These are phyloP conservation scores for Paramecium tetraurelia DNA, from an alignment of 73 alveolate genomes.

Conservation along the genomic window DNA sequence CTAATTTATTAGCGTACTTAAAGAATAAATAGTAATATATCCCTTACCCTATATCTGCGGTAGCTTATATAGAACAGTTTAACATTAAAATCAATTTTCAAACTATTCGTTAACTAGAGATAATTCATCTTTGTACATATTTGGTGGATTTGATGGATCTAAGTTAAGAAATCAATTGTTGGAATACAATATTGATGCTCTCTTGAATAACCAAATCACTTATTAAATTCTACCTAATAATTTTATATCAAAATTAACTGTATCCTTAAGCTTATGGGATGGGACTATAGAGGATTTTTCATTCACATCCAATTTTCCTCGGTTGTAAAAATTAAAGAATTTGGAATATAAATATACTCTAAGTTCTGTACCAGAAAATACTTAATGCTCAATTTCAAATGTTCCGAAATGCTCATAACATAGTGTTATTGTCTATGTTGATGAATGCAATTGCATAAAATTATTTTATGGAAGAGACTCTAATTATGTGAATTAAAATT, in stretches of 20 bases:
- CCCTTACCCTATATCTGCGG: neutral
- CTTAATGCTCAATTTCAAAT: neutral
- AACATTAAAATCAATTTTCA: neutral
- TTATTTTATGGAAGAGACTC: neutral
- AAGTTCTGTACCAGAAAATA: neutral
- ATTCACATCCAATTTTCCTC: neutral
- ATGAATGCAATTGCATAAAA: neutral
- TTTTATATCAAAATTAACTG: neutral
- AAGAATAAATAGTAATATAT: neutral
- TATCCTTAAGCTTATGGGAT: neutral
- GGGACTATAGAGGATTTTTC: neutral
- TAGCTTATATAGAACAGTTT: neutral
- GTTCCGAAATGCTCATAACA: neutral
- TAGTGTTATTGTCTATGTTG: neutral
- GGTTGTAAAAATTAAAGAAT: neutral
- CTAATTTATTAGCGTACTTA: neutral
- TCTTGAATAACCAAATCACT: neutral
- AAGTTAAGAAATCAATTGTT: neutral
- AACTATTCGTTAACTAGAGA: neutral
- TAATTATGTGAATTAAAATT: neutral
- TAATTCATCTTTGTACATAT: neutral
- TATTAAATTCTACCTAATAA: neutral
- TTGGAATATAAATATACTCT: neutral
- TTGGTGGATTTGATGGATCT: neutral
- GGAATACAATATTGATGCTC: neutral